Percentiles rank a stretch among this genome's conserved stretches.
Evolutionary conservation across 2,329 filamentous ascomycete species (phyloP).

Genomic region (Scedosporium aurantiacum): DNA sequence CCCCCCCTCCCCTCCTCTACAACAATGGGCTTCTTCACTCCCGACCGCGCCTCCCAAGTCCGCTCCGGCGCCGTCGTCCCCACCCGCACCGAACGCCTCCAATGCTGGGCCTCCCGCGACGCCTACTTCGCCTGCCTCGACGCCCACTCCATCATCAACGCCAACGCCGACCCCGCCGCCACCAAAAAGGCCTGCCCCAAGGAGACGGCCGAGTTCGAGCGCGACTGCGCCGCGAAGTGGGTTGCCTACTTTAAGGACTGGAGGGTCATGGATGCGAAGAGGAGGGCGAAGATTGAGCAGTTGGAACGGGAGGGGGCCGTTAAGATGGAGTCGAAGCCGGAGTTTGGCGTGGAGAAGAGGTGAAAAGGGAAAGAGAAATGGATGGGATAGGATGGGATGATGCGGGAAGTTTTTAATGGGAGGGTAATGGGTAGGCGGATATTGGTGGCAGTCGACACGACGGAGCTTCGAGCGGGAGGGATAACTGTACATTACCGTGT

Average conservation of each 20-base stretch:
- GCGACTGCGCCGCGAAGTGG: conserved; percentile 83
- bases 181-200: conserved; percentile 26
- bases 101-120: conserved; percentile 87
- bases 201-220: conserved; percentile 54
- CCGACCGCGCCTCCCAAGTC: conserved; percentile 39
- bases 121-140: conserved; percentile 82
- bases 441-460: no score
- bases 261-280: conserved; percentile 82
- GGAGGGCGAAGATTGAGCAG: conserved; percentile 65
- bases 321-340: conserved; percentile 36
- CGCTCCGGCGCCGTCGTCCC: conserved; percentile 58
- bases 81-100: conserved; percentile 67
- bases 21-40: conserved; percentile 39
- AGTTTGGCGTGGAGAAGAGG: conserved; percentile 17
- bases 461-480: no score
- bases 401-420: background rate
- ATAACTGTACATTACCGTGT: no score
- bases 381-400: background rate
- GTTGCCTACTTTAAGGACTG: conserved; percentile 98
- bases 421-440: background rate
- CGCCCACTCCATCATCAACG: conserved; percentile 67
- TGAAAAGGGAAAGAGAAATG: background rate
- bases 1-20: background rate
- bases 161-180: conserved; percentile 24
- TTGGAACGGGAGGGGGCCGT: conserved; percentile 63